Evolutionary conservation across 2,329 filamentous ascomycete species (phyloP).

Genomic region (Ilyonectria destructans): DNA sequence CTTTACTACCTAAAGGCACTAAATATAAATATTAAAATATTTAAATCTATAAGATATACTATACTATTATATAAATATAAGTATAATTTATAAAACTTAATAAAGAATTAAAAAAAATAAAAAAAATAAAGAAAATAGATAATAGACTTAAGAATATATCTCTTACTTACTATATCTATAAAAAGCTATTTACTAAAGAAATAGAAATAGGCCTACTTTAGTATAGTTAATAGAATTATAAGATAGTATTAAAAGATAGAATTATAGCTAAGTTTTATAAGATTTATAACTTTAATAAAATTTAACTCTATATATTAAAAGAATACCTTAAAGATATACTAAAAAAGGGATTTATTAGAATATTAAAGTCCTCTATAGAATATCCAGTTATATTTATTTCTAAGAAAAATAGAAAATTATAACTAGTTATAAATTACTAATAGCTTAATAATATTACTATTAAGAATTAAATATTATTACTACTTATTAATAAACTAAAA

Average conservation of each 20-base stretch:
- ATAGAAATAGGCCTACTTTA: slow-evolving; percentile 22
- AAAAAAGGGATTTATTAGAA: slow-evolving; percentile 25
- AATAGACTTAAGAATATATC: slow-evolving; percentile 14
- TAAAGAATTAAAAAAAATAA: slow-evolving; percentile 13
- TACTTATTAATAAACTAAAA: slow-evolving; percentile 43
- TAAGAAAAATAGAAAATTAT: slow-evolving; percentile 41
- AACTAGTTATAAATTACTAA: slow-evolving; percentile 28
- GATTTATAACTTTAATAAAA: slow-evolving; percentile 31
- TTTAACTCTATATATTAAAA: slow-evolving; percentile 14
- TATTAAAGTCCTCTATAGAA: neutral
- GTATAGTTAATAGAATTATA: slow-evolving; percentile 28
- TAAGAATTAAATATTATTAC: slow-evolving; percentile 44
- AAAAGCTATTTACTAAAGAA: slow-evolving; percentile 28
- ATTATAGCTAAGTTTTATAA: neutral
- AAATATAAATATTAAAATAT: neutral
- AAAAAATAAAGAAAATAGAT: neutral
- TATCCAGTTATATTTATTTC: neutral
- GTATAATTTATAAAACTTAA: slow-evolving; percentile 3
- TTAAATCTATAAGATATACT: neutral
- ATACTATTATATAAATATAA: neutral
- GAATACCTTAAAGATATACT: slow-evolving; percentile 24
- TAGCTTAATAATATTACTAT: slow-evolving; percentile 47
- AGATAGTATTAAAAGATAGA: slow-evolving; percentile 22
- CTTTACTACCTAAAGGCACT: neutral
- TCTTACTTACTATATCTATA: slow-evolving; percentile 18